Conservation (phyloP, 306 rosid genomes). For the Quercus robur region DNA sequence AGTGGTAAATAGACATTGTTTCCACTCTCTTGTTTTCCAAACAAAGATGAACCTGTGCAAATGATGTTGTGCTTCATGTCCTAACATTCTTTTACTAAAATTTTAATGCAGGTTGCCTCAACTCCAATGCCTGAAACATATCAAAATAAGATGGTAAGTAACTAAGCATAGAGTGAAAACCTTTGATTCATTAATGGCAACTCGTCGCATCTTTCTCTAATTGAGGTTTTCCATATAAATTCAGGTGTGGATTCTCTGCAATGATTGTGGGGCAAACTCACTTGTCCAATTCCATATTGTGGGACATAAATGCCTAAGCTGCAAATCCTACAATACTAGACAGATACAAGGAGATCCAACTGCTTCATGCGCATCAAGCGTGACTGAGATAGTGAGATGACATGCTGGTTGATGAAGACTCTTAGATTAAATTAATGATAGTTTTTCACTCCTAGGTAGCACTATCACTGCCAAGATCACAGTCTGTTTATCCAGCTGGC, state of each 20-base stretch:
- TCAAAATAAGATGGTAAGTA: slow-evolving; percentile 51
- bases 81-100: slow-evolving; percentile 20
- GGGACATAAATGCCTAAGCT: slow-evolving; percentile 57
- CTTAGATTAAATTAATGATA: neutral
- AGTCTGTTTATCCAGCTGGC: no score
- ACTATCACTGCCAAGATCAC: no score
- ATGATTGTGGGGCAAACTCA: slow-evolving; percentile 65
- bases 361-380: slow-evolving; percentile 30
- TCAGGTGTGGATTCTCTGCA: slow-evolving; percentile 80
- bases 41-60: neutral
- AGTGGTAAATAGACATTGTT: slow-evolving; percentile 40
- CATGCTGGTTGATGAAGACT: neutral
- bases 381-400: slow-evolving; percentile 35
- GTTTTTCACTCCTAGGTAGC: no score
- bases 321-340: slow-evolving; percentile 70
- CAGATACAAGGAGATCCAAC: slow-evolving; percentile 47
- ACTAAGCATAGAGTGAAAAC: neutral
- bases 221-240: neutral
- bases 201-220: neutral
- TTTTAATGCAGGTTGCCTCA: slow-evolving; percentile 49
- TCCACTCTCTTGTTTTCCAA: neutral
- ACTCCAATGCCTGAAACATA: slow-evolving; percentile 62
- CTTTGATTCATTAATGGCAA: neutral
- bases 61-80: neutral
- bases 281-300: slow-evolving; percentile 55